Conservation (phyloP, 129 eudicot genomes). For the Flaveria brownii region DNA sequence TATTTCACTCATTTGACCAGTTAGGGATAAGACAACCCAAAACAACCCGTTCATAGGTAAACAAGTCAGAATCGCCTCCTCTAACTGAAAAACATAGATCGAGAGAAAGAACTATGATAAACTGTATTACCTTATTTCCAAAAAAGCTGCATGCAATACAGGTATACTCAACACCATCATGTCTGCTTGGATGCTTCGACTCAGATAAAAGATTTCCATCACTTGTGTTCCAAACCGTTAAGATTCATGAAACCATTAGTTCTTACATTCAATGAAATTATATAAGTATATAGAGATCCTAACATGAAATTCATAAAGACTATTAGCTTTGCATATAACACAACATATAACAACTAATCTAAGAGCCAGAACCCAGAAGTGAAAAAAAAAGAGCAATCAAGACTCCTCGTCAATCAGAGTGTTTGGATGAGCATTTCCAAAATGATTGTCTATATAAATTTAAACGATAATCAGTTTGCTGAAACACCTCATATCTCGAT, state of each 20-base stretch:
- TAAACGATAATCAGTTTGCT: not conserved
- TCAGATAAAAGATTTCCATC: conserved; percentile 48
- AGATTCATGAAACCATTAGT: not conserved
- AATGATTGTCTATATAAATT: not conserved
- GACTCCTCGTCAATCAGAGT: not conserved
- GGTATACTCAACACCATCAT: conserved; percentile 31
- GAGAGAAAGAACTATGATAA: not conserved
- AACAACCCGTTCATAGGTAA: not conserved
- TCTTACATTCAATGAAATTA: not conserved
- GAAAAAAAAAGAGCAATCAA: no score
- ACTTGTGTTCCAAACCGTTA: conserved; percentile 62
- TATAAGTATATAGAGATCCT: not conserved
- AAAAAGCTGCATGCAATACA: conserved; percentile 47
- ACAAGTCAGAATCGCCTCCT: not conserved
- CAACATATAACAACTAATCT: not conserved
- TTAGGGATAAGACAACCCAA: not conserved
- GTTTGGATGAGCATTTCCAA: not conserved
- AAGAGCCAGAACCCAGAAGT: not conserved
- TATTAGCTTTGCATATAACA: not conserved
- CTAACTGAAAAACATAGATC: not conserved
- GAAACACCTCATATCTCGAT: not conserved
- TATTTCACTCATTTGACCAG: not conserved
- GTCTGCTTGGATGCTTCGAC: conserved; percentile 46
- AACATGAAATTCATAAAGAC: not conserved
- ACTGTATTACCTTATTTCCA: conserved; percentile 49